Conservation (phyloP, 1,139 yeast genomes). For the Debaryomyces psychrophilus region DNA sequence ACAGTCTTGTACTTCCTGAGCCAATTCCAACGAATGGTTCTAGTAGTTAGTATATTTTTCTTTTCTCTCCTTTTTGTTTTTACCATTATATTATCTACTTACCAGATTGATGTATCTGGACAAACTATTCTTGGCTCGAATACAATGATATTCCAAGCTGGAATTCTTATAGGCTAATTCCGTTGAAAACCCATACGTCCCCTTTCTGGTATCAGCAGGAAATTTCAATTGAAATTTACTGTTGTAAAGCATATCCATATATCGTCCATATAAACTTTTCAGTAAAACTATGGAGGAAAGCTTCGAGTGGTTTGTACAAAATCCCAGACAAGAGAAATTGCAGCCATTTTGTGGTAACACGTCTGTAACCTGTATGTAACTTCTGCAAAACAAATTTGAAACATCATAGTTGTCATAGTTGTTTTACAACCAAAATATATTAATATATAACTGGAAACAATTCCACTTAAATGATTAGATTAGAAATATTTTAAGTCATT, state of each 20-base stretch:
- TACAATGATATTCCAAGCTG: slow-evolving; percentile 13
- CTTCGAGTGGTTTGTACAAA: neutral
- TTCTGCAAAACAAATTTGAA: slow-evolving; percentile 12
- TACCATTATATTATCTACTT: slow-evolving; percentile 3
- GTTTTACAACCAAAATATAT: slow-evolving; percentile 2
- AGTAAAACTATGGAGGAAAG: neutral
- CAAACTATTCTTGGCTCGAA: slow-evolving; percentile 11
- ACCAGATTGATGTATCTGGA: slow-evolving; percentile 5
- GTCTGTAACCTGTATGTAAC: slow-evolving; percentile 6
- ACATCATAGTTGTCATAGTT: slow-evolving; percentile 8
- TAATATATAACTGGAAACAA: neutral
- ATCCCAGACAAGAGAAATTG: slow-evolving; percentile 4
- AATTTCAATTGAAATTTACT: neutral
- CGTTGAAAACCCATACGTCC: neutral
- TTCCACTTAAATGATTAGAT: neutral
- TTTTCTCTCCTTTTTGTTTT: neutral
- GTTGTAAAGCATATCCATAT: neutral
- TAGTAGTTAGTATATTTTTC: slow-evolving; percentile 5
- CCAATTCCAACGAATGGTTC: neutral
- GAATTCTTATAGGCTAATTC: slow-evolving; percentile 7
- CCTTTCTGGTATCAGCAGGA: neutral
- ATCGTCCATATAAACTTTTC: neutral
- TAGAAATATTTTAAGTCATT: neutral
- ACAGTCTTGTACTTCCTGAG: neutral
- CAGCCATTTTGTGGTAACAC: slow-evolving; percentile 15